Conservation (phyloP, 805 yeast species). For the Starmerella sp. region DNA sequence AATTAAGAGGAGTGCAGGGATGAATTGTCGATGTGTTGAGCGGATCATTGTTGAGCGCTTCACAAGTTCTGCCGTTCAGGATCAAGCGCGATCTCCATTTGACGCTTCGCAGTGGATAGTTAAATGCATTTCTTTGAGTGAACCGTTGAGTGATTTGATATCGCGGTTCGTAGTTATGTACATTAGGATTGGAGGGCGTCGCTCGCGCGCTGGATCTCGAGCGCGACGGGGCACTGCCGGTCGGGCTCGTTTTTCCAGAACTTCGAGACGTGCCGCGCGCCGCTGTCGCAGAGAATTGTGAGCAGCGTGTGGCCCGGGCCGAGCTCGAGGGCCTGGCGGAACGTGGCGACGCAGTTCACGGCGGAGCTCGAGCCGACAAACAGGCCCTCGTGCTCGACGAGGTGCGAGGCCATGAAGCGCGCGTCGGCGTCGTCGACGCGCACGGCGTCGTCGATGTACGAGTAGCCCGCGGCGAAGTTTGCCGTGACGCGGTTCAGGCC, state of each 20-base stretch:
- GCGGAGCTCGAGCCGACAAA: constrained; percentile 93
- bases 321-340: constrained; percentile 40
- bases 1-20: too few relatives aligned
- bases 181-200: background rate
- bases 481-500: constrained; percentile 80
- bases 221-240: constrained; percentile 5
- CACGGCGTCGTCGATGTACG: constrained; percentile 62
- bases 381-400: constrained; percentile 74
- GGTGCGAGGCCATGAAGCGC: constrained; percentile 70
- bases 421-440: constrained; percentile 76
- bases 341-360: constrained; percentile 84
- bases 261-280: constrained; percentile 78
- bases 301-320: constrained; percentile 61
- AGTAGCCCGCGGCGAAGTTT: constrained; percentile 65
- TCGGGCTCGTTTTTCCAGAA: constrained; percentile 52
- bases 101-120: too few relatives aligned
- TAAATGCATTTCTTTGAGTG: too few relatives aligned
- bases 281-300: constrained; percentile 85
- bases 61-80: too few relatives aligned
- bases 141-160: too few relatives aligned
- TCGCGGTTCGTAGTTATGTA: too few relatives aligned
- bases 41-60: too few relatives aligned
- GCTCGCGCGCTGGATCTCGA: background rate
- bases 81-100: too few relatives aligned
- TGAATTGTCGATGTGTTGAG: too few relatives aligned